Percentiles rank a stretch among this genome's conserved stretches.
Conservation (phyloP, 1,284 basidiomycete genomes). For the Xerocomus tenax region DNA sequence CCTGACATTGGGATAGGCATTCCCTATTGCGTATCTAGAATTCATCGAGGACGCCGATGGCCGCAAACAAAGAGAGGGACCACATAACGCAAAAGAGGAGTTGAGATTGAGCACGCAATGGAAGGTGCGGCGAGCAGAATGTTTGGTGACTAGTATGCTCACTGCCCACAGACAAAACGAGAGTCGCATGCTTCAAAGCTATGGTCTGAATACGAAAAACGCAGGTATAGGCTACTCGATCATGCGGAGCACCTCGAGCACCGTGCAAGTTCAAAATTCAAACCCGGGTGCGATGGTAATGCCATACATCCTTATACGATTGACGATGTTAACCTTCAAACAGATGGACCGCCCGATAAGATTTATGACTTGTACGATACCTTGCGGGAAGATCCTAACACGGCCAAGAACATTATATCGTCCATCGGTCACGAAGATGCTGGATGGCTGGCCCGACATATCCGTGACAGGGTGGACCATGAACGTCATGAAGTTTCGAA, state of each 20-base stretch:
- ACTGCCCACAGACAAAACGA: constrained; percentile 39
- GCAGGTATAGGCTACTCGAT: constrained; percentile 38
- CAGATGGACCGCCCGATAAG: constrained; percentile 47
- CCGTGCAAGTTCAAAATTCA: constrained; percentile 39
- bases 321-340: background rate
- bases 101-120: constrained; percentile 51
- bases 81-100: constrained; percentile 69
- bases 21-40: constrained; percentile 60
- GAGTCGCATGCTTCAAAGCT: constrained; percentile 49
- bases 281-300: constrained; percentile 39
- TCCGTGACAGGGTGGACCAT: constrained; percentile 42
- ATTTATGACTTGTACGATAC: constrained; percentile 62
- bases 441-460: constrained; percentile 55
- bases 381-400: constrained; percentile 45
- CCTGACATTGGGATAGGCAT: constrained; percentile 35
- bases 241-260: constrained; percentile 53
- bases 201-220: constrained; percentile 47
- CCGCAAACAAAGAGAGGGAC: constrained; percentile 46
- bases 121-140: constrained; percentile 45
- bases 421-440: constrained; percentile 42
- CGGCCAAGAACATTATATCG: constrained; percentile 37
- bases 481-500: constrained; percentile 46
- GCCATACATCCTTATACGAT: constrained; percentile 6
- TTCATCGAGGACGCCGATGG: constrained; percentile 48
- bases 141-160: background rate